Evolutionary conservation across 2,329 filamentous ascomycete species (phyloP), one percentile per base, ranked within the genome.

Genomic region (Aspergillus pseudoviridinutans): DNA sequence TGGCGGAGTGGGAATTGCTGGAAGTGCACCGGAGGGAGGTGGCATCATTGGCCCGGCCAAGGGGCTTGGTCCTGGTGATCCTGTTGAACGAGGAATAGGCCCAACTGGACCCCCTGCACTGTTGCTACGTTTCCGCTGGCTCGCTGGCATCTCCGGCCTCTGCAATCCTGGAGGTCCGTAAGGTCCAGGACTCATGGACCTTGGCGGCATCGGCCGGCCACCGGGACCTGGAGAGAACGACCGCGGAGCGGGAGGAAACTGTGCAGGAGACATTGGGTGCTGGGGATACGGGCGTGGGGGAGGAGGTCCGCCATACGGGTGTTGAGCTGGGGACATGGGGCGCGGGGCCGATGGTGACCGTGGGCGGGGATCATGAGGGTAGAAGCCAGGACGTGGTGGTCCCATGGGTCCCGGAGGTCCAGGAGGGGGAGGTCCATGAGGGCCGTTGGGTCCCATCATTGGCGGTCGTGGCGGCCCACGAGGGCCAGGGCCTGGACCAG

Each of bases 141-240:
- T 65, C 38, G 62, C 66, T n/a, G 72, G 72, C 62, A 74, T 76
- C 27, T 71, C 65, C 4, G 77, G 77, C 35, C 72, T 69, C 35
- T 74, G 75, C 60, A 78, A 68, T 8, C 74, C 76, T 6, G 74
- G 72, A 20, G 64, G 66, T 35, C 76, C 75, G 49, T 78, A 77
- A 3, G 76, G 76, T 20, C 76, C 76, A 14, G 79, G 79, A 28
- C 78, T 79, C 72, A 69, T 68, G 9, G 67, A 67, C 29, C 67
- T 59, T 3, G 69, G 68, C 7, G 67, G 64, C 47, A 64, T 58
- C 24, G 66, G 64, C 49, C 67, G 61, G 24, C 58, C 54, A 2
- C 61, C 58, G 4, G 65, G 64, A 2, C 68, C 72, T 4, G 72
- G 73, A n/a, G 68, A 70, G 68, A 74, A 71, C 4, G 70, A 64